A percentile compares a stretch with the other conserved stretches of the same genome.
Conservation (phyloP, 2,329 filamentous ascomycete species). For the Chrysoporthe deuterocubensis region DNA sequence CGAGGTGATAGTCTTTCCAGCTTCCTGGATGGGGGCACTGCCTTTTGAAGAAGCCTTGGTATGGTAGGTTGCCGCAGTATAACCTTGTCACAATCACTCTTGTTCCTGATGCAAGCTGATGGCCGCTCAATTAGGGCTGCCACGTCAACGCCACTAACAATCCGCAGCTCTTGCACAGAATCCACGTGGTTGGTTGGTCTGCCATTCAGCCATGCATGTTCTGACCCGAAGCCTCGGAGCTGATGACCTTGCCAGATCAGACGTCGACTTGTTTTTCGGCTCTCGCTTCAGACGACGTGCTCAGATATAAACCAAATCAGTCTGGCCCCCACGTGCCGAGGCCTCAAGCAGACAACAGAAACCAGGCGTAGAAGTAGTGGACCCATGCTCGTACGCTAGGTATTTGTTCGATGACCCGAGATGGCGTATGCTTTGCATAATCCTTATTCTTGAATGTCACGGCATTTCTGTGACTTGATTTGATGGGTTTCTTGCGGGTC, state of each 20-base stretch:
- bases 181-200: neutral
- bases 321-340: constrained; percentile 9
- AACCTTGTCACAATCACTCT: constrained; percentile 11
- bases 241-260: neutral
- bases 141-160: constrained; percentile 10
- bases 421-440: neutral
- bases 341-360: neutral
- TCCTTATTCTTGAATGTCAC: neutral
- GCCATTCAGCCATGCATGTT: constrained; percentile 4
- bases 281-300: constrained; percentile 10
- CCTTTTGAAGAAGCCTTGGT: neutral
- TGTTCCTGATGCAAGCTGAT: constrained; percentile 19
- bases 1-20: constrained; percentile 12
- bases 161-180: neutral
- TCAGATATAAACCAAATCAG: constrained; percentile 11
- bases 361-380: neutral
- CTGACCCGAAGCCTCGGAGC: neutral
- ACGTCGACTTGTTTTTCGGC: neutral
- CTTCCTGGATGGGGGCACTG: neutral
- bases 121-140: constrained; percentile 24
- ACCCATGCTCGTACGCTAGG: neutral
- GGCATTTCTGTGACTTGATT: neutral
- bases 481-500: neutral
- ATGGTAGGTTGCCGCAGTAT: neutral
- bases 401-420: neutral